Evolutionary conservation across 768 basidiomycete genomes (phyloP), one percentile per base, ranked within the genome.

Genomic region (Russula brevipes): DNA sequence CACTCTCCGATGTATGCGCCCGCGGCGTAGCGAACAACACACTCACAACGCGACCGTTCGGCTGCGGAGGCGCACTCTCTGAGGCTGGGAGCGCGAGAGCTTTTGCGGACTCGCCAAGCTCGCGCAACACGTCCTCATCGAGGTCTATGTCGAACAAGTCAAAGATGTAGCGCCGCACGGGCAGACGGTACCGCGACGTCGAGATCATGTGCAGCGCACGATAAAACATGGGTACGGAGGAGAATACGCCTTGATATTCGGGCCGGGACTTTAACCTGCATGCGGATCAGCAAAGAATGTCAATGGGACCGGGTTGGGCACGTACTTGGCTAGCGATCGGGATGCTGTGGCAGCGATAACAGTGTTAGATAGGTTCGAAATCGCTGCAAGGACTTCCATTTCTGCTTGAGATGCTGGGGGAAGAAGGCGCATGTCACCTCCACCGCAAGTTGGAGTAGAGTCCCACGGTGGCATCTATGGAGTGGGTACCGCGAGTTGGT

Each of bases 321-420:
- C 81, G 66, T 70, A 94, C 94, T 84, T 85, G 35, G 92, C 87
- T 44, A 99, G 78, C 17, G 92, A 88, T 51, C 93, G 84, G 30
- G 97, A 98, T 1, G 97, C 94, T 30, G 91, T 85, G 70, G 95
- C 95, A 0, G 95, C 94, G 61, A 98, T 90, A 55, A 98, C 94
- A 19, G 94, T 92, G 72, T 99, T 99, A 35, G 89, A 87, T 46
- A 99, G 79, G 72, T 98, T 98, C 69, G 94, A 89, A 54, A 99
- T 91, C 4, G 92, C 91, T 4, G 88, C 87, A 68, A 95, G 81
- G 35, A 92, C 87, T 68, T 96, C 92, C 5, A 85, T 79, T 69
- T 98, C 95, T 42, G 82, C 76, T 64, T 86, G 84, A 7, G 83
- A 78, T 0, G 82, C 81, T 9, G 90, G 85, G 4, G 88, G 84